Conservation (phyloP, 345 rosid species). For the Brassica cretica region DNA sequence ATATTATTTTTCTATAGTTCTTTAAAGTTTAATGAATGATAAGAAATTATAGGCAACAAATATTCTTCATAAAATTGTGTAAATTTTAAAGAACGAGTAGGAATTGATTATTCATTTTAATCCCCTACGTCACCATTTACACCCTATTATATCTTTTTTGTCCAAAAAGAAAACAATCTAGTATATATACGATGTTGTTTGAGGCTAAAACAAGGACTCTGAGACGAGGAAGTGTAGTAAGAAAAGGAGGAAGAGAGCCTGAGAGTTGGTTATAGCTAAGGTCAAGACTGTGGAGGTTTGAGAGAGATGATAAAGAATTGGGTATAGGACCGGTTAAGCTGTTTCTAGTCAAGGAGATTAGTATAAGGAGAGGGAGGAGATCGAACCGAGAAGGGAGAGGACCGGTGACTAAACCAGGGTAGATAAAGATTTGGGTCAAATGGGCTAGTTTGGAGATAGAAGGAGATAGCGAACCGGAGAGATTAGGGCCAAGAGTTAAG, state of each 20-base stretch:
- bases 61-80: too few species aligned
- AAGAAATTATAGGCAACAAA: too few species aligned
- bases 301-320: constrained; percentile 49
- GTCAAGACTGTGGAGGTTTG: constrained; percentile 69
- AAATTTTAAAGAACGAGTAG: too few species aligned
- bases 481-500: constrained; percentile 64
- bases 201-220: constrained; percentile 59
- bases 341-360: constrained; percentile 70
- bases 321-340: constrained; percentile 82
- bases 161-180: too few species aligned
- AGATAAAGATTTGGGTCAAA: constrained; percentile 71
- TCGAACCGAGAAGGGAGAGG: constrained; percentile 70
- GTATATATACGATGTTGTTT: too few species aligned
- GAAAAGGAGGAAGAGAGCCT: constrained; percentile 56
- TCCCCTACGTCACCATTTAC: too few species aligned
- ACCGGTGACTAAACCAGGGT: constrained; percentile 80
- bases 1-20: too few species aligned
- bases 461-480: constrained; percentile 75
- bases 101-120: too few species aligned
- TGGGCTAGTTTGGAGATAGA: constrained; percentile 57
- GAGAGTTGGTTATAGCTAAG: constrained; percentile 70
- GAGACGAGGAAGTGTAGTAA: constrained; percentile 46
- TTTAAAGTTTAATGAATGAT: too few species aligned
- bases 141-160: too few species aligned
- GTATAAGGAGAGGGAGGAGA: constrained; percentile 54